phyloP scores from a whole-genome alignment of 1,139 yeast genomes.

The Protomyces macrosporus region DNA sequence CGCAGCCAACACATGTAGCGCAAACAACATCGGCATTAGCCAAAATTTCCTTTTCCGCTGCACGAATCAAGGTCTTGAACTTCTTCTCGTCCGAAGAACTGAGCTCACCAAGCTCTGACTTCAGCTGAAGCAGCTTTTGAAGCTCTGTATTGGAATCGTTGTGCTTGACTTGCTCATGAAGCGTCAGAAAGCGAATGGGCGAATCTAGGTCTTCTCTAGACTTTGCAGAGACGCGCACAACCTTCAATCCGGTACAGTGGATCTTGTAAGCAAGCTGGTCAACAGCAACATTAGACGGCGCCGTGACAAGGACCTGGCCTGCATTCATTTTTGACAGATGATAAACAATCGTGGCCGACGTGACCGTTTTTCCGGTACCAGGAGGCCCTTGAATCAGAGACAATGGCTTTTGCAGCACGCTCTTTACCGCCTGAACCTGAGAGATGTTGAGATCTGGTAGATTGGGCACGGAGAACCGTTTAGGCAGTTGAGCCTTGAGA shows the following conservation, averaged over 20 bases:
- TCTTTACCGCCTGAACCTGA: conserved; percentile 69
- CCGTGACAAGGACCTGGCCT: conserved; percentile 73
- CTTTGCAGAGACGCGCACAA: conserved; percentile 70
- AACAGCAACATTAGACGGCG: conserved; percentile 93
- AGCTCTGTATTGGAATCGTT: conserved; percentile 51
- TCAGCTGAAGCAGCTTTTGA: conserved; percentile 53
- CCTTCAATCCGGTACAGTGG: conserved; percentile 61
- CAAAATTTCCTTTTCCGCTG: conserved; percentile 50
- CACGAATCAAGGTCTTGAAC: conserved; percentile 45
- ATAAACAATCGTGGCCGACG: conserved; percentile 82
- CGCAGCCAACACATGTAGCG: conserved; percentile 91
- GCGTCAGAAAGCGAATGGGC: conserved; percentile 50
- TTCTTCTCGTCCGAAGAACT: conserved; percentile 50
- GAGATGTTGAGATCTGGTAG: conserved; percentile 68
- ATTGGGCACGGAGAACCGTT: conserved; percentile 58
- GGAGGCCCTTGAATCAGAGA: conserved; percentile 97
- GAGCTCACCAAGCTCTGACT: conserved; percentile 67
- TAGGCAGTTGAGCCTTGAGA: conserved; percentile 58
- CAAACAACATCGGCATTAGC: conserved; percentile 73
- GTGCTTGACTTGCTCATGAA: conserved; percentile 49
- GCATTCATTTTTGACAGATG: conserved; percentile 60
- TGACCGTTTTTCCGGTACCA: conserved; percentile 93
- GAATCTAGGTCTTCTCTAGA: conserved; percentile 76
- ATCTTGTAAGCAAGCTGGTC: conserved; percentile 81
- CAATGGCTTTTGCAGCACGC: conserved; percentile 68